Evolutionary conservation across 2,329 filamentous ascomycete species (phyloP).

Genomic region (Arthrinium phaeospermum): DNA sequence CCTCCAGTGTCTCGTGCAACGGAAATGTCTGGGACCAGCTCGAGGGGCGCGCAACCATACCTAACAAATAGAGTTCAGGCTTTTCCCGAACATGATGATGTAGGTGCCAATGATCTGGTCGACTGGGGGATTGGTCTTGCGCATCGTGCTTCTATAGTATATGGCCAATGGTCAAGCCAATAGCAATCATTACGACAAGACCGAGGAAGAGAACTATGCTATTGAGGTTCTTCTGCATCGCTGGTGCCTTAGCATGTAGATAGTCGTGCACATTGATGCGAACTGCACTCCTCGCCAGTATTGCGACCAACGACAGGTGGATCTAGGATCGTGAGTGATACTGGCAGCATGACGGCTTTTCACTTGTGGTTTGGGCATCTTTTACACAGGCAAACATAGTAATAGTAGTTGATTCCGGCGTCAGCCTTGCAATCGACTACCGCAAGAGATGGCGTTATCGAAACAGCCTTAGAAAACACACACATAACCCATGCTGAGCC

Average conservation of each 20-base stretch:
- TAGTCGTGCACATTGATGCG: constrained; percentile 96
- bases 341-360: too few species aligned
- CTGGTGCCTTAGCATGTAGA: constrained; percentile 82
- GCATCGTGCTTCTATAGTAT: constrained; percentile 71
- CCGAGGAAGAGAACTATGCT: constrained; percentile 84
- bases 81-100: constrained; percentile 77
- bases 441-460: too few species aligned
- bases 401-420: too few species aligned
- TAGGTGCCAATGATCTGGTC: constrained; percentile 83
- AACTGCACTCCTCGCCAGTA: constrained; percentile 93
- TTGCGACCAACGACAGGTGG: constrained; percentile 50
- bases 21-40: too few species aligned
- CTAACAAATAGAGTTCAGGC: too few species aligned
- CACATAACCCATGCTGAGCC: too few species aligned
- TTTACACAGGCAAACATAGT: too few species aligned
- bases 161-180: constrained; percentile 82
- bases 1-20: not conserved
- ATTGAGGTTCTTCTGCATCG: constrained; percentile 82
- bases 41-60: too few species aligned
- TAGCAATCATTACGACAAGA: constrained; percentile 72
- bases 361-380: too few species aligned
- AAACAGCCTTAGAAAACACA: too few species aligned
- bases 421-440: too few species aligned
- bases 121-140: constrained; percentile 66
- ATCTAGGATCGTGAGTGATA: too few species aligned